These are phyloP conservation scores for Neofusicoccum ribis DNA, from an alignment of 2,329 filamentous ascomycete genomes.

Conservation along the genomic window DNA sequence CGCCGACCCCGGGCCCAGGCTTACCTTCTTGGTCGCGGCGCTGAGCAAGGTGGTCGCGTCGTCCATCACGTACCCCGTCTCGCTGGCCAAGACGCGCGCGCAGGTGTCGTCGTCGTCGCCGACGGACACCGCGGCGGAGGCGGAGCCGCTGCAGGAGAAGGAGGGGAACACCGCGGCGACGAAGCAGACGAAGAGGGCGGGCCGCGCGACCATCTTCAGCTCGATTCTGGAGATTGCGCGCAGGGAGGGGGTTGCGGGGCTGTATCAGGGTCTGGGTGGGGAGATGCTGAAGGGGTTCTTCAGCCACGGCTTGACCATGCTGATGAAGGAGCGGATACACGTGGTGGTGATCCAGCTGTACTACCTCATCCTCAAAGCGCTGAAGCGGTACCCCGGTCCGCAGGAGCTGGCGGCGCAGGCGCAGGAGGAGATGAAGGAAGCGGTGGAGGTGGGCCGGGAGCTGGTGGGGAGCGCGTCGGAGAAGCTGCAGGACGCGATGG, in stretches of 20 bases:
- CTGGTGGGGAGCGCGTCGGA: slow-evolving; percentile 31
- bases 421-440: slow-evolving; percentile 29
- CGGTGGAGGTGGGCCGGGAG: slow-evolving; percentile 30
- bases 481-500: slow-evolving; percentile 28
- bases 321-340: slow-evolving; percentile 79
- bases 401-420: slow-evolving; percentile 37
- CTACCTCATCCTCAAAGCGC: slow-evolving; percentile 60
- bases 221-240: slow-evolving; percentile 59
- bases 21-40: slow-evolving; percentile 70
- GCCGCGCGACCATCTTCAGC: slow-evolving; percentile 59
- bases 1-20: slow-evolving; percentile 52
- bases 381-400: slow-evolving; percentile 43
- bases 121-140: background rate
- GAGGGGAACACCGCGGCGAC: slow-evolving; percentile 21
- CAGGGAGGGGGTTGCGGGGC: slow-evolving; percentile 64
- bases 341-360: slow-evolving; percentile 70
- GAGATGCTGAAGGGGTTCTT: slow-evolving; percentile 84
- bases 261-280: slow-evolving; percentile 75
- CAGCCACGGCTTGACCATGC: slow-evolving; percentile 82
- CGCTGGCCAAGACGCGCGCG: slow-evolving; percentile 77
- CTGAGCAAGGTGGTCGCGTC: slow-evolving; percentile 77
- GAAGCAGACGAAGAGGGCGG: slow-evolving; percentile 24
- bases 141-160: background rate
- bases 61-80: slow-evolving; percentile 79
- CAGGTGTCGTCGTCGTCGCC: slow-evolving; percentile 58